These are phyloP conservation scores for Cryptosporidium ubiquitum DNA, from an alignment of 169 alveolate species.

Conservation along the genomic window DNA sequence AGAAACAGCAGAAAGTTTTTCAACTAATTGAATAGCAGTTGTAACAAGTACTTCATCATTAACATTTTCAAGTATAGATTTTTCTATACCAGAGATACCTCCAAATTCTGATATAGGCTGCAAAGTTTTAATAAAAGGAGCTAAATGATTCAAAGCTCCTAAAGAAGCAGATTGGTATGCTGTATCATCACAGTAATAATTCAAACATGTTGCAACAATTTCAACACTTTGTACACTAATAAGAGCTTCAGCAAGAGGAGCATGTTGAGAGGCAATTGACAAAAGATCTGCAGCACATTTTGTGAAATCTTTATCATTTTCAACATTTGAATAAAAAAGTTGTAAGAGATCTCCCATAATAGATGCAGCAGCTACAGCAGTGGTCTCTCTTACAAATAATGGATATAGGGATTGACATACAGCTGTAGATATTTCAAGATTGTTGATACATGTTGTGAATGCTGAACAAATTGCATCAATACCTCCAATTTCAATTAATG, in stretches of 20 bases:
- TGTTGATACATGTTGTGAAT: constrained; percentile 83
- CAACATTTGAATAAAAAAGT: constrained; percentile 56
- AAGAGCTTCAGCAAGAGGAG: constrained; percentile 87
- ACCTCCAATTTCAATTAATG: constrained; percentile 86
- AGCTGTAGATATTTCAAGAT: constrained; percentile 85
- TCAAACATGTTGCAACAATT: constrained; percentile 89
- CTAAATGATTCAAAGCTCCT: constrained; percentile 85
- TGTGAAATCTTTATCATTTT: constrained; percentile 64
- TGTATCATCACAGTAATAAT: constrained; percentile 86
- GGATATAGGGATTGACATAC: constrained; percentile 88
- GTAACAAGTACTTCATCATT: constrained; percentile 81
- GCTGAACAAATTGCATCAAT: constrained; percentile 89
- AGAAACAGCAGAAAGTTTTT: constrained; percentile 83
- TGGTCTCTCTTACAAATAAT: constrained; percentile 72
- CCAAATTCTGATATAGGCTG: constrained; percentile 89
- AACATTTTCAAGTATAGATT: constrained; percentile 83
- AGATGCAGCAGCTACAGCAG: constrained; percentile 65
- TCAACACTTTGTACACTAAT: constrained; percentile 88
- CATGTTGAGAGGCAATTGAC: constrained; percentile 87
- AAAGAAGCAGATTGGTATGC: constrained; percentile 85
- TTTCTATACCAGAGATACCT: constrained; percentile 88
- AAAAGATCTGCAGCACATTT: constrained; percentile 75
- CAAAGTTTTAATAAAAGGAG: constrained; percentile 84
- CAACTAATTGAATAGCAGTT: constrained; percentile 85
- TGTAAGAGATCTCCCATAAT: constrained; percentile 66